Base-by-base conservation (phyloP, 2,329 filamentous ascomycete species). In the Ustilaginoidea virens region DNA sequence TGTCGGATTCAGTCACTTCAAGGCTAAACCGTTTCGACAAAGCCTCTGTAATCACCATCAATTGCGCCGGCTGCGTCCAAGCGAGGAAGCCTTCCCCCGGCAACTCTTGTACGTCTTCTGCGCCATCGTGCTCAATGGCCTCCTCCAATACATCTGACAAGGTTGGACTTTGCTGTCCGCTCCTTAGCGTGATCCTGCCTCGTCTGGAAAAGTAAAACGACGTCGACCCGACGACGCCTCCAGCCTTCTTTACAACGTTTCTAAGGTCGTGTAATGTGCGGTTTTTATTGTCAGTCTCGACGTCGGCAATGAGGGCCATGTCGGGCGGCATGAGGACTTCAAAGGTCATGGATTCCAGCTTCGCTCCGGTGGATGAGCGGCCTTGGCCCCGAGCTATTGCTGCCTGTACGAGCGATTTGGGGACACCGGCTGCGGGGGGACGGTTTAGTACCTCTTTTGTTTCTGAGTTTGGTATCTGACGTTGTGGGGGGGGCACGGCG, bases 361-460 rank as follows among this genome's bases (percentile, higher is more conserved):
- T 64, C 11, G 69, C 68, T 30, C 90, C 90, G 5, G 68, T 69
- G 2, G 73, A 56, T 15, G 85, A 86, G 38, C 77, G 69, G 23
- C 90, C 87, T 49, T 94, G 86, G 2, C 90, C 90, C 26, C 85
- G 75, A 10, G 83, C 80, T 39, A 98, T 76, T 30, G 90, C 85
- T 10, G 66, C 65, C 51, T 96, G 86, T 41, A 96, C 92, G 2
- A 72, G 66, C 13, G 72, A 61, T 55, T 94, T 94, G 2, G 86
- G 81, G 27, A 93, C 76, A 39, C 79, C 80, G 34, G 73, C 76
- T 44, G 27, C 16, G 19, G n/a, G n/a, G n/a, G n/a, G n/a, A n/a
- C n/a, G n/a, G n/a, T n/a, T n/a, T n/a, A n/a, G n/a, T n/a, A n/a
- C n/a, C n/a, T n/a, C n/a, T n/a, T n/a, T n/a, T n/a, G n/a, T n/a